Evolutionary conservation across 1,139 yeast species (phyloP).

Genomic region (Zygotorulaspora mrakii): DNA sequence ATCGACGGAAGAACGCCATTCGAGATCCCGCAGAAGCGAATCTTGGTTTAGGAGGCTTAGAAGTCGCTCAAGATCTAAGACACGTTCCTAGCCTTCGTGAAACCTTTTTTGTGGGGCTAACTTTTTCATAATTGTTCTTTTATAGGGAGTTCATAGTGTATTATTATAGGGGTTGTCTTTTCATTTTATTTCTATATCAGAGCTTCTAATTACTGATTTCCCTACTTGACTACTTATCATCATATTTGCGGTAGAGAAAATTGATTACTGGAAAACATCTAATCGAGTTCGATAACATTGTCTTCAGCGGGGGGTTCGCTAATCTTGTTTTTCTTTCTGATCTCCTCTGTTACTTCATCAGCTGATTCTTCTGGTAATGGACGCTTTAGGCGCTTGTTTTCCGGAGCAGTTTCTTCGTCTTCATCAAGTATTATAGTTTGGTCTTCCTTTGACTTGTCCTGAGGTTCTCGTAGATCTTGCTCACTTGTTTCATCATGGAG

Average conservation of each 20-base stretch:
- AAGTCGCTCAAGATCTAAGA: constrained; percentile 32
- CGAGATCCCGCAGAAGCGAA: constrained; percentile 31
- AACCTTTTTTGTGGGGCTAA: background rate
- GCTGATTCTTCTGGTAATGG: constrained; percentile 7
- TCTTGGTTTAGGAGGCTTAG: constrained; percentile 35
- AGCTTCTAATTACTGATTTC: no score
- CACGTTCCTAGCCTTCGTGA: constrained; percentile 9
- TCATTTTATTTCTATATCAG: no score
- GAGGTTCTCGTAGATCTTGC: constrained; percentile 17
- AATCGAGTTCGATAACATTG: constrained; percentile 16
- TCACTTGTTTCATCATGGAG: constrained; percentile 23
- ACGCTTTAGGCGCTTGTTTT: constrained; percentile 25
- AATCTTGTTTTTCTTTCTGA: constrained; percentile 18
- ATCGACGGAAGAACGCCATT: constrained; percentile 21
- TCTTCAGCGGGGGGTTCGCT: constrained; percentile 16
- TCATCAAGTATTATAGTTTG: constrained; percentile 16
- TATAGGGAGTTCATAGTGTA: background rate
- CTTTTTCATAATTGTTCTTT: background rate
- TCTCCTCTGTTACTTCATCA: constrained; percentile 12
- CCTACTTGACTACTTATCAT: no score
- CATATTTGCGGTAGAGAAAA: no score
- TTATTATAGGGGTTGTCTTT: no score
- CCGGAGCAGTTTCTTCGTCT: constrained; percentile 12
- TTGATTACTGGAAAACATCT: no score
- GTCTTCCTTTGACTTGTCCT: constrained; percentile 13